These are phyloP conservation scores for Kuraishia borneana DNA, from an alignment of 805 yeast species.

Conservation along the genomic window DNA sequence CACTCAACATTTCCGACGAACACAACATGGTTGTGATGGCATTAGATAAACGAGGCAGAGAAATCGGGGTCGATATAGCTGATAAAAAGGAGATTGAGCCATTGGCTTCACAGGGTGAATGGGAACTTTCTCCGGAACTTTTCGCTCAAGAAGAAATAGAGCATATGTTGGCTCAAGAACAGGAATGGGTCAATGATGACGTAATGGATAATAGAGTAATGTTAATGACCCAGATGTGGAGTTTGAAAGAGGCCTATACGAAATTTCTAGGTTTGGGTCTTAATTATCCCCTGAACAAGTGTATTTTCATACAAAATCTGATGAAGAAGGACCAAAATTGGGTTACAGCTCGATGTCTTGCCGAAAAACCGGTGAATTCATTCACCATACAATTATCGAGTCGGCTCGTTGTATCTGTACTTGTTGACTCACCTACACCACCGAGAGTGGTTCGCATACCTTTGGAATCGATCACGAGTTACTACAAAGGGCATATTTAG, in stretches of 20 bases:
- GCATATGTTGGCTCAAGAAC: slow-evolving; percentile 14
- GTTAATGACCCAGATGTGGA: slow-evolving; percentile 55
- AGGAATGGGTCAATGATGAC: slow-evolving; percentile 3
- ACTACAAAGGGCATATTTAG: no score
- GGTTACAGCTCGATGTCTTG: background rate
- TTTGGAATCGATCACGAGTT: no score
- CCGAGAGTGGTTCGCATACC: no score
- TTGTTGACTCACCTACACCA: no score
- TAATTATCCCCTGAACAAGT: slow-evolving; percentile 11
- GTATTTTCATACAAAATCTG: no score
- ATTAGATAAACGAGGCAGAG: slow-evolving; percentile 15
- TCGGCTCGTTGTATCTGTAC: no score
- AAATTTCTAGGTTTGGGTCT: slow-evolving; percentile 59
- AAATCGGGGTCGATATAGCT: slow-evolving; percentile 39
- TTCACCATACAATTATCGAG: background rate
- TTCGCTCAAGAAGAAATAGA: slow-evolving; percentile 14
- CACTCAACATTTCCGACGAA: slow-evolving; percentile 55
- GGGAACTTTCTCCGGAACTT: slow-evolving; percentile 19
- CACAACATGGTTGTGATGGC: slow-evolving; percentile 35
- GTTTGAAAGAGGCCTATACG: slow-evolving; percentile 67
- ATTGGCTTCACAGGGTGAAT: no score
- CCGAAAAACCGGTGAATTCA: background rate
- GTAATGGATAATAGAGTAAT: slow-evolving; percentile 12
- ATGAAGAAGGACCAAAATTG: background rate
- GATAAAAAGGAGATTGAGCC: slow-evolving; percentile 13